Evolutionary conservation across 768 basidiomycete genomes (phyloP), one percentile per base, ranked within the genome.

Genomic region (Amanita polypyramis): DNA sequence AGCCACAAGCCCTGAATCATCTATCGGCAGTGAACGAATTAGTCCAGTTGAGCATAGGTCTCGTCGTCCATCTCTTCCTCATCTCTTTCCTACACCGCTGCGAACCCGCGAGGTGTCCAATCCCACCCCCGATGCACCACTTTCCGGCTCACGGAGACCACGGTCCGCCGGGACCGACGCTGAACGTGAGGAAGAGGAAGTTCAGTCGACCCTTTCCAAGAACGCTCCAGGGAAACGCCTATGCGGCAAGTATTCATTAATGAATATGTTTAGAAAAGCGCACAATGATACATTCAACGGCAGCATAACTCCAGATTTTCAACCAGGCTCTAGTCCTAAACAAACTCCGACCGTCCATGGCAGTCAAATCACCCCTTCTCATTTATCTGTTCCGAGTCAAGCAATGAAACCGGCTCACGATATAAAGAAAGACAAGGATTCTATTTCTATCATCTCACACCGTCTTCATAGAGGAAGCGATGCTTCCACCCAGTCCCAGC

Each of bases 1-100:
- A 46, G 69, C 76, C 19, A 70, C 74, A 48, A 65, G 72, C 47
- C 59, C 61, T 32, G 49, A 49, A 20, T 47, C 53, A 4, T 56
- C 66, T 43, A 52, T 65, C n/a, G 67, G 64, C 45, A 61, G 62
- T 43, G 55, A 56, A 5, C 56, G 55, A 10, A 52, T 57, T 30
- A 60, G 60, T 41, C 61, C 65, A 4, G 57, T 61, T 19, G 66
- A 69, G 5, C n/a, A n/a, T n/a, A 65, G 63, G 40, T 58, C 58
- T n/a, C 76, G 82, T 25, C 74, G 81, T 25, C 84, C 85, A n/a
- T 86, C 83, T 20, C 67, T 87, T 12, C 82, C 83, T 4, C 76
- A 81, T 20, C 69, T 80, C 47, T 55, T 67, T 14, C 67, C 67
- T 43, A 60, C 65, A 4, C 54, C 61, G 12, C 44, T 60, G 12